Evolutionary conservation across 495 filamentous ascomycete species (phyloP).

Genomic region (Hypoxylon trugodes): DNA sequence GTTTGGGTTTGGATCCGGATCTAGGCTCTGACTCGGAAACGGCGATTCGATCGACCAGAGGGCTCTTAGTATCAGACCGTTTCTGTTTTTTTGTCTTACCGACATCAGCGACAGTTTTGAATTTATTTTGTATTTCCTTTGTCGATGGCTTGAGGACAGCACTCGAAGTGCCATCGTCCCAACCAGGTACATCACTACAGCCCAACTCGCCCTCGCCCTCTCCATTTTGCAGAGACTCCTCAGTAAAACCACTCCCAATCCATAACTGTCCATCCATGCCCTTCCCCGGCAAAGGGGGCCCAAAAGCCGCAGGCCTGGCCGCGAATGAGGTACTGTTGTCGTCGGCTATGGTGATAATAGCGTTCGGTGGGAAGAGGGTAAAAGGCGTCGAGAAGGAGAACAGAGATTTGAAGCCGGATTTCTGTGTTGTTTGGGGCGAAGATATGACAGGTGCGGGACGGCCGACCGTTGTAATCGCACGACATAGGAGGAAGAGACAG

Average conservation of each 20-base stretch:
- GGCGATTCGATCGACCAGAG: conserved; percentile 38
- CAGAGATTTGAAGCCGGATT: conserved; percentile 49
- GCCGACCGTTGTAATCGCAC: conserved; percentile 48
- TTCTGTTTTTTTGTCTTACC: conserved; percentile 46
- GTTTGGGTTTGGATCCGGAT: conserved; percentile 22
- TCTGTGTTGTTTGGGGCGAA: conserved; percentile 37
- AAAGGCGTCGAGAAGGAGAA: conserved; percentile 62
- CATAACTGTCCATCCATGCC: conserved; percentile 87
- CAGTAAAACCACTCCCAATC: conserved; percentile 89
- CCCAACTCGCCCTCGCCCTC: conserved; percentile 88
- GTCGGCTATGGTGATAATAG: conserved; percentile 94
- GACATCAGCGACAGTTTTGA: conserved; percentile 41
- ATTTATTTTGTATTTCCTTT: conserved; percentile 42
- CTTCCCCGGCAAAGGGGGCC: conserved; percentile 75
- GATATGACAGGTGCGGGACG: conserved; percentile 39
- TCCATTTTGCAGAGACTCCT: conserved; percentile 69
- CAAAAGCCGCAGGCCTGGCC: conserved; percentile 92
- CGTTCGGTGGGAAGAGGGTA: conserved; percentile 91
- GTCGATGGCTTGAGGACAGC: conserved; percentile 40
- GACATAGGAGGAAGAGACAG: conserved; percentile 57
- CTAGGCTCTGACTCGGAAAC: conserved; percentile 31
- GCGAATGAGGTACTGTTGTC: conserved; percentile 98
- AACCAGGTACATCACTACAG: conserved; percentile 96
- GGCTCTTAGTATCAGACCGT: conserved; percentile 29
- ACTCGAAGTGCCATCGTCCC: conserved; percentile 67